Evolutionary conservation across 768 basidiomycete species (phyloP), one percentile per base, ranked within the genome.

Genomic region (Lanmaoa rubissima): DNA sequence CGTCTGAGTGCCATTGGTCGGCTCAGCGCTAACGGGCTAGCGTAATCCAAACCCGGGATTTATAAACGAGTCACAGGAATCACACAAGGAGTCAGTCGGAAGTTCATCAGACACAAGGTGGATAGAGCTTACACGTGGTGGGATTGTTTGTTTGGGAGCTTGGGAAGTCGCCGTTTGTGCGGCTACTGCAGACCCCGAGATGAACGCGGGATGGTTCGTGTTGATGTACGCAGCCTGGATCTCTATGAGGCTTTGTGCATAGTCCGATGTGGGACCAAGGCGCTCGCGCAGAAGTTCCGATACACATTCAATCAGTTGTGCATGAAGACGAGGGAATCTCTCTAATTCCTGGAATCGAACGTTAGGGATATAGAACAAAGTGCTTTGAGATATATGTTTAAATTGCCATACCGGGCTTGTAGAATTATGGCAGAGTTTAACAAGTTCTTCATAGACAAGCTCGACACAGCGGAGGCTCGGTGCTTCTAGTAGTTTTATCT

Each of bases 221-320:
- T 99, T 99, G 79, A 99, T 98, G 70, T 99, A 99, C 12, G 97
- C 95, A 1, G 94, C 94, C 73, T 99, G 97, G 48, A 99, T 99
- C 64, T 88, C 85, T 64, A 99, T 98, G 65, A 99, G 78, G 67
- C 92, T 94, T 63, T 93, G 90, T 0, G 95, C 89, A 72, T 98
- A 98, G n/a, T 94, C 90, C 2, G 92, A 94, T 0, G 97, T 97
- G 1, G 97, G 97, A 1, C 95, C 95, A 14, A 99, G 82, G 8
- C 97, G 87, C 73, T 99, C 97, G 48, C 94, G 85, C 38, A 99
- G 77, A 16, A 99, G 81, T 65, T 98, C 97, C 0, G 94, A 97
- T n/a, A 99, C 93, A 16, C 90, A 91, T 70, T 99, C 97, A 60
- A 99, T 88, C 19, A 98, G 77, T 68, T 96, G 94, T 0, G 95